Conservation (phyloP, 2,329 filamentous ascomycete species). For the Fusarium siculi region DNA sequence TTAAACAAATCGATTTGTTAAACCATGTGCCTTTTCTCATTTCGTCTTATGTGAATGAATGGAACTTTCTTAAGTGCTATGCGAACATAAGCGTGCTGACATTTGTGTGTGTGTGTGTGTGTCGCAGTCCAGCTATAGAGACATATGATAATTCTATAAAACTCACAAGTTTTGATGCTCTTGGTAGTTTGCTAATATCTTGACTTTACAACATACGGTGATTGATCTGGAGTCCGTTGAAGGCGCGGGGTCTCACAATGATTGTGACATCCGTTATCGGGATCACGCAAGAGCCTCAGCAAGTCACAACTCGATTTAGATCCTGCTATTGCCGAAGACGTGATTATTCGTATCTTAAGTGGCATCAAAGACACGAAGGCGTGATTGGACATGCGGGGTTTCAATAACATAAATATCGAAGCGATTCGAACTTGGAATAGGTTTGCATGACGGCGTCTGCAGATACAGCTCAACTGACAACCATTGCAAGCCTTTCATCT, state of each 20-base stretch:
- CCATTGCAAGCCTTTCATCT: neutral
- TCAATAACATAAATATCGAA: neutral
- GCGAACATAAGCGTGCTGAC: neutral
- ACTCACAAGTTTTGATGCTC: rapidly evolving
- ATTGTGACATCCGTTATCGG: constrained; percentile 9
- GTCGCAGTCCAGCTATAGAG: rapidly evolving
- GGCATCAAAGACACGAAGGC: neutral
- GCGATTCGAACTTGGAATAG: neutral
- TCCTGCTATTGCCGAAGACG: neutral
- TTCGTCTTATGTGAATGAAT: too few species aligned
- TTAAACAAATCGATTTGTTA: neutral
- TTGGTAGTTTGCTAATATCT: rapidly evolving
- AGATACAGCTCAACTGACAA: neutral
- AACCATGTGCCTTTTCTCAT: neutral
- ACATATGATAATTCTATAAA: too few species aligned
- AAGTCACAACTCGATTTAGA: neutral
- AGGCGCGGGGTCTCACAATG: neutral
- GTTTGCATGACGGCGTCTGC: neutral
- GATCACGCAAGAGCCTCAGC: constrained; percentile 6
- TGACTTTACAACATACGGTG: neutral
- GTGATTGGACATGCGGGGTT: constrained; percentile 5
- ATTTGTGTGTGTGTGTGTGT: rapidly evolving
- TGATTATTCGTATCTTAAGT: neutral
- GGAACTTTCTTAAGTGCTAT: neutral
- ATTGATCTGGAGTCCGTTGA: neutral